These are phyloP conservation scores for Gynochthodes officinalis DNA, from an alignment of 257 asterid species.

Conservation along the genomic window DNA sequence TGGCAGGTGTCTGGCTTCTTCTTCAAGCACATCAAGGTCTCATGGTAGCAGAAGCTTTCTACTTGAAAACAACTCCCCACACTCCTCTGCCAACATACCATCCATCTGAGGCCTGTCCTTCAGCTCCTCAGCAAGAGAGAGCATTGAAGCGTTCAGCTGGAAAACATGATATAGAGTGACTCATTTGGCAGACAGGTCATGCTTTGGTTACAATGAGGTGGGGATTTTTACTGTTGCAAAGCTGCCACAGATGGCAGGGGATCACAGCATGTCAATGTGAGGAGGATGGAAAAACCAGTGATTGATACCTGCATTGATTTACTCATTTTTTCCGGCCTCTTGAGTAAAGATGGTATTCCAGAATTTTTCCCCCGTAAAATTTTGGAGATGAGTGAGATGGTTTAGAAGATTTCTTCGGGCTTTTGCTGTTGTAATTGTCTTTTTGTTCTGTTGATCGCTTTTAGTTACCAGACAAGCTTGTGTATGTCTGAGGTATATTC, in stretches of 20 bases:
- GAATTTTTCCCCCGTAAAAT: background rate
- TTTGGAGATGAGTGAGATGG: background rate
- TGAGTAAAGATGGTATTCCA: background rate
- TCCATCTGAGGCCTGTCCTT: conserved; percentile 33
- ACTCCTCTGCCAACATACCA: conserved; percentile 54
- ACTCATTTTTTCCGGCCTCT: background rate
- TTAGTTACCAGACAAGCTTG: background rate
- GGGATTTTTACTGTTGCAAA: background rate
- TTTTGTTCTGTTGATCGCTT: background rate
- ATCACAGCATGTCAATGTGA: background rate
- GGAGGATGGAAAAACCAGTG: background rate
- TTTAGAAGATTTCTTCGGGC: background rate
- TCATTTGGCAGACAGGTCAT: background rate
- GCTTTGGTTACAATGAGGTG: background rate
- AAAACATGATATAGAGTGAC: background rate
- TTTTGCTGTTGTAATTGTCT: background rate
- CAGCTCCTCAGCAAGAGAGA: background rate
- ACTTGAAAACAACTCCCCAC: conserved; percentile 66
- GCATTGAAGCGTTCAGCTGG: background rate
- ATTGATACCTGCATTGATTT: background rate
- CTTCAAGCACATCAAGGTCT: conserved; percentile 86
- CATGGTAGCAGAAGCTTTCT: conserved; percentile 79
- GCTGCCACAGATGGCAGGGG: background rate
- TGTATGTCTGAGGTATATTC: too few species aligned
- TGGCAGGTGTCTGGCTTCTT: conserved; percentile 68